Conservation (phyloP, 345 rosid species). For the Gossypium sturtianum region DNA sequence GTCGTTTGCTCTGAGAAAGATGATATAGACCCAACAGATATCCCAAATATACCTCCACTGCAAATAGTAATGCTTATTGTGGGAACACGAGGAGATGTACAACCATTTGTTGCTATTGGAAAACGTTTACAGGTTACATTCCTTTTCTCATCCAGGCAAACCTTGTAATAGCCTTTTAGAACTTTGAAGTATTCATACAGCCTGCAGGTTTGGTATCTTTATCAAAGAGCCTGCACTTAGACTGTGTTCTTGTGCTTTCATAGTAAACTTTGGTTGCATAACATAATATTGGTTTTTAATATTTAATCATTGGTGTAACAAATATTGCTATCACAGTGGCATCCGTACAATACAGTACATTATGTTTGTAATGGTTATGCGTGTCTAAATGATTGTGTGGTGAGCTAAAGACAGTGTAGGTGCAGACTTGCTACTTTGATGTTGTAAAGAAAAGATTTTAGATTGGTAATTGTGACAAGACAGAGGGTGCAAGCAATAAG, state of each 20-base stretch:
- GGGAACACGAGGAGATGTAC: constrained; percentile 91
- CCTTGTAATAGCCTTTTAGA: background rate
- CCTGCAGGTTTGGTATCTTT: background rate
- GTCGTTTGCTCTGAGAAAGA: constrained; percentile 41
- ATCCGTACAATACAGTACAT: background rate
- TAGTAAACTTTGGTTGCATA: background rate
- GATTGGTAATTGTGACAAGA: background rate
- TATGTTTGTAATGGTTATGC: background rate
- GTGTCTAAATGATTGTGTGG: background rate
- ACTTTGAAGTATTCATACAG: background rate
- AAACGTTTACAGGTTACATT: constrained; percentile 65
- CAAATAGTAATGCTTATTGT: constrained; percentile 63
- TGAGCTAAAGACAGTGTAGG: constrained; percentile 2
- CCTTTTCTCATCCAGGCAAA: background rate
- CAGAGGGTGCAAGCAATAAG: background rate
- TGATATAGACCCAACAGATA: constrained; percentile 48
- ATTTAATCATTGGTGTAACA: background rate
- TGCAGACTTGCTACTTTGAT: background rate
- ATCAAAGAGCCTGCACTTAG: background rate
- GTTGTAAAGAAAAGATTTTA: background rate
- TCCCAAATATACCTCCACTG: constrained; percentile 56
- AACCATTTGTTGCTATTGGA: constrained; percentile 84
- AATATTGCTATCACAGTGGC: background rate
- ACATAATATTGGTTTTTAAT: background rate
- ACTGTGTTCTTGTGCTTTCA: background rate